These are phyloP conservation scores for Botrytis deweyae DNA, from an alignment of 2,329 filamentous ascomycete species.

Conservation along the genomic window DNA sequence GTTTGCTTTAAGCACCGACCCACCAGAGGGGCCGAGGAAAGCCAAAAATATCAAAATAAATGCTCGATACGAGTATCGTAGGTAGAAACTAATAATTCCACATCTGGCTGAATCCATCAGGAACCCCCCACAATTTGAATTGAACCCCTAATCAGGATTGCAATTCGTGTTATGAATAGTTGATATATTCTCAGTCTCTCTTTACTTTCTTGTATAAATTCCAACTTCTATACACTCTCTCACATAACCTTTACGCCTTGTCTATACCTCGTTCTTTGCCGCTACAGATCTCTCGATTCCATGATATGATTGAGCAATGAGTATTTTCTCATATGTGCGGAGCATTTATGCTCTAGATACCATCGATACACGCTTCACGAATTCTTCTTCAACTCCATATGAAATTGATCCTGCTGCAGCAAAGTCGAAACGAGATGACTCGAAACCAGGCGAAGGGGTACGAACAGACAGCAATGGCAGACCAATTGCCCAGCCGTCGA, in stretches of 20 bases:
- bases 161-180: not conserved
- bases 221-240: not conserved
- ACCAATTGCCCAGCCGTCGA: slow-evolving; percentile 58
- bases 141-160: slow-evolving; percentile 7
- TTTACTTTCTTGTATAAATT: slow-evolving; percentile 13
- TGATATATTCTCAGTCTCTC: slow-evolving; percentile 12
- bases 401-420: slow-evolving; percentile 45
- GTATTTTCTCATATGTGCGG: slow-evolving; percentile 44
- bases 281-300: not conserved
- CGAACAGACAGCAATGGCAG: slow-evolving; percentile 43
- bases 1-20: not conserved
- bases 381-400: slow-evolving; percentile 67
- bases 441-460: slow-evolving; percentile 34
- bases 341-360: slow-evolving; percentile 66
- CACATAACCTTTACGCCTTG: not conserved
- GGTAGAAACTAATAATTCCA: not conserved
- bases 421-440: slow-evolving; percentile 34
- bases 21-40: slow-evolving; percentile 1
- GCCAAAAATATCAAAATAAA: slow-evolving; percentile 4
- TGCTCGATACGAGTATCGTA: not conserved
- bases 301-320: slow-evolving; percentile 30
- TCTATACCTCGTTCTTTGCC: not conserved
- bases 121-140: not conserved
- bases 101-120: not conserved
- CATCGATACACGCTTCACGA: slow-evolving; percentile 71